These are phyloP conservation scores for Fragosphaeria purpurea DNA, from an alignment of 2,329 filamentous ascomycete genomes.

Conservation along the genomic window DNA sequence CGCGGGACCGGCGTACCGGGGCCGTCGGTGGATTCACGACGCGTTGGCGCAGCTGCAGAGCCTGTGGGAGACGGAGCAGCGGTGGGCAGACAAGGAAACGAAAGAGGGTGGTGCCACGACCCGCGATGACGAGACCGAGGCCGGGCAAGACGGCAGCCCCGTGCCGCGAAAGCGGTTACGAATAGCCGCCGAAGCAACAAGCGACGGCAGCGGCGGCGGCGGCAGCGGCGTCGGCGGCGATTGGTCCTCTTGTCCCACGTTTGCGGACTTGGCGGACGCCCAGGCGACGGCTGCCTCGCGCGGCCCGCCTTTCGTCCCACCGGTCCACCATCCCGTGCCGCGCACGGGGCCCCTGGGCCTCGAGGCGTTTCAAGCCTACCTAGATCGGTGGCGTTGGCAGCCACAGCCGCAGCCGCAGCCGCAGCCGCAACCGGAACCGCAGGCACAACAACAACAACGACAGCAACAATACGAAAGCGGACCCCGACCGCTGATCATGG, in stretches of 20 bases:
- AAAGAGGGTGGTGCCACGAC: neutral
- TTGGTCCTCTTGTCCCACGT: neutral
- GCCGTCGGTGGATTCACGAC: conserved; percentile 39
- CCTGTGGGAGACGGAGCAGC: conserved; percentile 12
- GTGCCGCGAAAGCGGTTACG: too few species aligned
- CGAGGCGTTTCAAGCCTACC: conserved; percentile 50
- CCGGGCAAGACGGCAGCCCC: too few species aligned
- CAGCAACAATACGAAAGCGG: neutral
- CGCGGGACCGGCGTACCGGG: conserved; percentile 37
- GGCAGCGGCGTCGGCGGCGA: neutral
- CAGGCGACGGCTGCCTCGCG: neutral
- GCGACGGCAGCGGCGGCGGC: too few species aligned
- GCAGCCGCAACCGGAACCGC: conserved; percentile 18
- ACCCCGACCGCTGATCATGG: conserved; percentile 59
- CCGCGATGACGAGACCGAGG: too few species aligned
- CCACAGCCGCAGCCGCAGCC: too few species aligned
- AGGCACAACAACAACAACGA: conserved; percentile 6
- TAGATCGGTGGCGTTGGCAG: conserved; percentile 27
- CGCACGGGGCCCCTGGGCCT: conserved; percentile 39
- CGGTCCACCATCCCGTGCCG: conserved; percentile 30
- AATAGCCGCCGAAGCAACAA: too few species aligned
- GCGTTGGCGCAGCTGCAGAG: conserved; percentile 35
- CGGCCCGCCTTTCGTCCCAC: conserved; percentile 26
- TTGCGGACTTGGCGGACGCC: neutral
- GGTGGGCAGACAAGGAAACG: neutral